Evolutionary conservation across 192 early-diverging fungal genomes (phyloP).

Genomic region (Coemansia sp.): DNA sequence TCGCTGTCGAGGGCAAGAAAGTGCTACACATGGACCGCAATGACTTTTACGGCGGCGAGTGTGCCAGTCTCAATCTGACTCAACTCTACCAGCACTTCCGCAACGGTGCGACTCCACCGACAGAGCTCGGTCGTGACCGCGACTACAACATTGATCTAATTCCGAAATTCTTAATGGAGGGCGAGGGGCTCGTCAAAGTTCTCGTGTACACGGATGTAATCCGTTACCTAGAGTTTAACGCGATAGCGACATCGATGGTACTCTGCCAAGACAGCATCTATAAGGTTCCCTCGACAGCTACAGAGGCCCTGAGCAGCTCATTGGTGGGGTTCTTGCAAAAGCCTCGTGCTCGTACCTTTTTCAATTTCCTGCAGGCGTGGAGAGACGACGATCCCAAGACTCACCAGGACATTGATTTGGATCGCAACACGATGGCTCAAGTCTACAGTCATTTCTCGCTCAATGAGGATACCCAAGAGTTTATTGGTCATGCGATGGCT

Average conservation of each 20-base stretch:
- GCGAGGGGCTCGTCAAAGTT: constrained; percentile 96
- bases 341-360: constrained; percentile 89
- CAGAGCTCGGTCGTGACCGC: constrained; percentile 68
- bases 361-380: constrained; percentile 95
- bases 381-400: constrained; percentile 80
- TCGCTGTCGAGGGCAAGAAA: constrained; percentile 90
- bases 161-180: constrained; percentile 99
- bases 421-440: constrained; percentile 73
- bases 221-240: constrained; percentile 97
- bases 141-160: constrained; percentile 99
- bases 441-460: constrained; percentile 94
- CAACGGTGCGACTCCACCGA: constrained; percentile 54
- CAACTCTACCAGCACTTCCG: constrained; percentile 86
- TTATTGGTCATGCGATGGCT: constrained; percentile 97
- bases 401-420: constrained; percentile 84
- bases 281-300: constrained; percentile 93
- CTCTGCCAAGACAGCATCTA: constrained; percentile 88
- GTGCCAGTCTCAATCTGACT: constrained; percentile 94
- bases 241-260: constrained; percentile 92
- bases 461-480: constrained; percentile 94
- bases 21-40: constrained; percentile 93
- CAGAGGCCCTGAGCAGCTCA: constrained; percentile 82
- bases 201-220: constrained; percentile 98
- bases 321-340: constrained; percentile 97
- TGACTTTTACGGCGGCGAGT: constrained; percentile 98